Base-by-base conservation (phyloP, 108 stramenopile species). In the Schizochytrium sp. region DNA sequence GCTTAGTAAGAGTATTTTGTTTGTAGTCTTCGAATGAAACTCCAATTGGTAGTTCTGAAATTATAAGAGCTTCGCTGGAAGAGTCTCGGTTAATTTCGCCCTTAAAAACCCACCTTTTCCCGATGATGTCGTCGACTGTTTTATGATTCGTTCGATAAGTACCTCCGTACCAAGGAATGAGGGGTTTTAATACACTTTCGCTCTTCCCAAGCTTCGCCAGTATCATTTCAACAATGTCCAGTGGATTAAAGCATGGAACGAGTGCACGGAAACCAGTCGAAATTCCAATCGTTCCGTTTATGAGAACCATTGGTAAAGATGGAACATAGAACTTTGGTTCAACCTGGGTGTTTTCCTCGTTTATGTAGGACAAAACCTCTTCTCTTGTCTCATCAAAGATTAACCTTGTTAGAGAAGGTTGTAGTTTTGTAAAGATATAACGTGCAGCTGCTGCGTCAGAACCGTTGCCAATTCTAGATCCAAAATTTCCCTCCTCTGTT, bases 381-480 rank as follows among this genome's bases (percentile, higher is more conserved):
- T 8, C 13, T 8, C 38, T 7, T n/a, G 38, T 7, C 10, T 28
- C 38, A n/a, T 72, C 42, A 41, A 72, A 72, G 41, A 72, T 4
- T 19, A 17, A 15, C 59, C 41, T 72, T 10, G 72, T 72, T 13
- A 15, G 57, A 7, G n/a, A 72, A 12, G 72, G 72, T 4, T 12
- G 72, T 41, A 72, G 72, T 10, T 28, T 41, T 8, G 72, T 72
- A 41, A 72, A 72, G 38, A 72, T 41, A 41, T 72, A 72, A 10
- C 72, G n/a, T 7, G 72, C 38, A 8, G 10, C 15, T n/a, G 72
- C 72, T 8, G n/a, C 38, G 72, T 72, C 72, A 41, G n/a, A 41
- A 7, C 72, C 72, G 41, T 72, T 72, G 38, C 10, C 41, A n/a
- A 4, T 41, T 7, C 72, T 4, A 8, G 10, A 12, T 7, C 72